Evolutionary conservation across 2,329 filamentous ascomycete species (phyloP).

Genomic region (Bisporella sp.): DNA sequence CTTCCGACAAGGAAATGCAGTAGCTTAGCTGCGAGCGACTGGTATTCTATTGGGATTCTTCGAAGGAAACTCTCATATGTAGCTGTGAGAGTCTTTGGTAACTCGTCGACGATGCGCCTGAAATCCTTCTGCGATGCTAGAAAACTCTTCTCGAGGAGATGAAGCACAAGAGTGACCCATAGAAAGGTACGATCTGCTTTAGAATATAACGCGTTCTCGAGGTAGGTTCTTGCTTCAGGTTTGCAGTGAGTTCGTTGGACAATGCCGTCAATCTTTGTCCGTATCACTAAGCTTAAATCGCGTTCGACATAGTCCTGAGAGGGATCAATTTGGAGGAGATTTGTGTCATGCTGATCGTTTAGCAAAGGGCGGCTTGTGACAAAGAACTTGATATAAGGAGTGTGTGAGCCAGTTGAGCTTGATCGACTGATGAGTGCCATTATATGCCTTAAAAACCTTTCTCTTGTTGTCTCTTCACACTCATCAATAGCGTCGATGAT

Average conservation of each 20-base stretch:
- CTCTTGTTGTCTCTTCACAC: slow-evolving; percentile 26
- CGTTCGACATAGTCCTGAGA: slow-evolving; percentile 16
- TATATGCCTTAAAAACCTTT: slow-evolving; percentile 22
- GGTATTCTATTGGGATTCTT: slow-evolving; percentile 20
- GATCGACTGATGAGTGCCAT: slow-evolving; percentile 13
- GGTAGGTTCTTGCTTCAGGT: slow-evolving; percentile 19
- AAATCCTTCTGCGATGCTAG: slow-evolving; percentile 22
- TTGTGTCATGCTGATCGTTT: slow-evolving; percentile 8
- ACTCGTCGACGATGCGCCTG: slow-evolving; percentile 24
- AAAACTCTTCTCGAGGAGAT: slow-evolving; percentile 25
- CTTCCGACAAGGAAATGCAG: slow-evolving; percentile 29
- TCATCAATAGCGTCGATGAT: slow-evolving; percentile 35
- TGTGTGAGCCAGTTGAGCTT: slow-evolving; percentile 5
- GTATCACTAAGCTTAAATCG: slow-evolving; percentile 29
- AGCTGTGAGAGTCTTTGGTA: slow-evolving; percentile 25
- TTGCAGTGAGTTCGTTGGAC: slow-evolving; percentile 19
- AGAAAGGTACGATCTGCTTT: slow-evolving; percentile 32
- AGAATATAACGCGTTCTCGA: slow-evolving; percentile 24
- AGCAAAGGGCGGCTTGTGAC: slow-evolving; percentile 19
- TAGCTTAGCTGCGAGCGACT: slow-evolving; percentile 20
- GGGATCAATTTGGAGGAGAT: slow-evolving; percentile 21
- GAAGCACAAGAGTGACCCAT: slow-evolving; percentile 32
- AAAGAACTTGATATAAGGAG: slow-evolving; percentile 28
- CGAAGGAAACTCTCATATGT: slow-evolving; percentile 28
- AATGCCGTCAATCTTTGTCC: slow-evolving; percentile 26